Conservation (phyloP, 169 alveolate genomes). For the Cryptosporidium meleagridis region DNA sequence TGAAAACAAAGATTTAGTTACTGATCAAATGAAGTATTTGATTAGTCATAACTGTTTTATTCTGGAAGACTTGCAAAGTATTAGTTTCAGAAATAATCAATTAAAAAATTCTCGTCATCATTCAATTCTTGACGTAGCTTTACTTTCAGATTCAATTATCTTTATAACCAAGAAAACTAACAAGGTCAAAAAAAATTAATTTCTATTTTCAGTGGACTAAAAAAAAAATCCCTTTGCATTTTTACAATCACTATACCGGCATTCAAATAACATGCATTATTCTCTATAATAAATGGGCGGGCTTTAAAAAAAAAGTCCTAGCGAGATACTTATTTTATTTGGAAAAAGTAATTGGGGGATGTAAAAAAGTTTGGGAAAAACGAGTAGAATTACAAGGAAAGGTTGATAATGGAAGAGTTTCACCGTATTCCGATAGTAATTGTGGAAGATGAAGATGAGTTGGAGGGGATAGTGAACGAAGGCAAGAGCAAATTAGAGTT, state of each 20-base stretch:
- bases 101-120: background rate
- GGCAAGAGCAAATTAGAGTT: background rate
- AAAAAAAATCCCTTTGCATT: too few species aligned
- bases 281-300: background rate
- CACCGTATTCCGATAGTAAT: conserved; percentile 62
- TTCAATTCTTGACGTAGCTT: conserved; percentile 43
- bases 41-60: conserved; percentile 31
- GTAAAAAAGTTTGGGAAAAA: too few species aligned
- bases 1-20: conserved; percentile 12
- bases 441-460: conserved; percentile 32
- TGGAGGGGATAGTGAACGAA: background rate
- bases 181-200: background rate
- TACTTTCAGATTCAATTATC: conserved; percentile 21
- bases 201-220: background rate
- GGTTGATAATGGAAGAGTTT: conserved; percentile 48
- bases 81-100: background rate
- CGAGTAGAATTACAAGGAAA: background rate
- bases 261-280: background rate
- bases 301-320: background rate
- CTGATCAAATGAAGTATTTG: conserved; percentile 38
- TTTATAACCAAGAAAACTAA: conserved; percentile 29
- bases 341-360: background rate
- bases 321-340: background rate
- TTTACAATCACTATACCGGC: background rate
- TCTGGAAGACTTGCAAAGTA: background rate